These are phyloP conservation scores for Ustilaginoidea virens DNA, from an alignment of 2,329 filamentous ascomycete species.

Conservation along the genomic window DNA sequence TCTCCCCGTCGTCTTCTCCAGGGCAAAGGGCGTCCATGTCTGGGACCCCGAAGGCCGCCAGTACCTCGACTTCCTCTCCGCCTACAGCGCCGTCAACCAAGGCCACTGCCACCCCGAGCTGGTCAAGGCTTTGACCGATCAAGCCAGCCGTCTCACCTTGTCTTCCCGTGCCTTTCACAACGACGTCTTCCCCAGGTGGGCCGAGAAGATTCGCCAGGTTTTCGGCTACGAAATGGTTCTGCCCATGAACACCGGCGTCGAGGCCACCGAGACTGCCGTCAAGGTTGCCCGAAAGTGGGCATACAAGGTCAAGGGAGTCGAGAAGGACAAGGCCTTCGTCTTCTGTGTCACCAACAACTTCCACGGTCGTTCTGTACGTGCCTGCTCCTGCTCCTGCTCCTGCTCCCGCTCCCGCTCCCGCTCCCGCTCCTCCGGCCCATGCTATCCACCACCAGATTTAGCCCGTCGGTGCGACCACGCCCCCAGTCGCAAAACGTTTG, in stretches of 20 bases:
- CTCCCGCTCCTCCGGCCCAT: no score
- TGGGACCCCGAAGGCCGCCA: slow-evolving; percentile 95
- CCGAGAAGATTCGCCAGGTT: slow-evolving; percentile 73
- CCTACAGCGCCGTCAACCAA: slow-evolving; percentile 96
- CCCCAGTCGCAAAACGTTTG: no score
- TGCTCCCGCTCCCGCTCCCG: no score
- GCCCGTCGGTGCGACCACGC: no score
- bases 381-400: no score
- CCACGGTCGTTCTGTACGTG: slow-evolving; percentile 75
- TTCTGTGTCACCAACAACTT: slow-evolving; percentile 86
- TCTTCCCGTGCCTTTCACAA: slow-evolving; percentile 96
- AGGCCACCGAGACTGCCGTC: slow-evolving; percentile 89
- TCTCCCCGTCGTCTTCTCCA: slow-evolving; percentile 81
- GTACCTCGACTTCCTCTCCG: slow-evolving; percentile 95
- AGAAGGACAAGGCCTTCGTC: slow-evolving; percentile 67
- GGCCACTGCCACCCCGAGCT: slow-evolving; percentile 96
- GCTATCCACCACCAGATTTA: no score
- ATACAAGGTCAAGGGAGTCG: slow-evolving; percentile 88
- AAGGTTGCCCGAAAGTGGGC: slow-evolving; percentile 97
- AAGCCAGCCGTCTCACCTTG: slow-evolving; percentile 77
- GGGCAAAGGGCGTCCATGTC: slow-evolving; percentile 70
- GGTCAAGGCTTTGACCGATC: slow-evolving; percentile 75
- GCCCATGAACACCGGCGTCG: slow-evolving; percentile 95
- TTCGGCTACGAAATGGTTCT: slow-evolving; percentile 97
- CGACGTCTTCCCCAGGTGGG: slow-evolving; percentile 93